These are phyloP conservation scores for Pseudozyma pruni DNA, from an alignment of 1,284 basidiomycete species.

Conservation along the genomic window DNA sequence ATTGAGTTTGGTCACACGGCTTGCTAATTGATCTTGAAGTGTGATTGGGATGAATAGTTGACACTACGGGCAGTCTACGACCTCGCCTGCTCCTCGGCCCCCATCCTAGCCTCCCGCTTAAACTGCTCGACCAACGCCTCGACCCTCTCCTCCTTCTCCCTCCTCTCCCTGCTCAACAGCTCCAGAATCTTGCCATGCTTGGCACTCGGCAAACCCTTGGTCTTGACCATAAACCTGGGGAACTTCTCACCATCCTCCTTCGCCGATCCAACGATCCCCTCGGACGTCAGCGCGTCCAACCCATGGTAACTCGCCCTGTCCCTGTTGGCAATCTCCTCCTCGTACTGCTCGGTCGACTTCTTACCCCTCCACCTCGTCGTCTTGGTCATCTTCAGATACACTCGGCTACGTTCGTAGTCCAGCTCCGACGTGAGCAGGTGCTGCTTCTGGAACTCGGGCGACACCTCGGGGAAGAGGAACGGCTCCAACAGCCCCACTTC, in stretches of 20 bases:
- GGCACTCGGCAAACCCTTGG: slow-evolving; percentile 49
- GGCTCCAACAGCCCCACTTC: slow-evolving; percentile 66
- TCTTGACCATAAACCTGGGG: slow-evolving; percentile 39
- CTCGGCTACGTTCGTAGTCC: slow-evolving; percentile 47
- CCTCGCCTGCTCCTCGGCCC: background rate
- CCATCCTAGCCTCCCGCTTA: slow-evolving; percentile 16
- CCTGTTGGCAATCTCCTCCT: slow-evolving; percentile 31
- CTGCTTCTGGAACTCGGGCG: slow-evolving; percentile 49
- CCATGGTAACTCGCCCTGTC: slow-evolving; percentile 16
- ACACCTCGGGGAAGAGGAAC: slow-evolving; percentile 64
- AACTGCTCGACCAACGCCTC: slow-evolving; percentile 40
- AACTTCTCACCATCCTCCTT: slow-evolving; percentile 17
- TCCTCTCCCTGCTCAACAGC: slow-evolving; percentile 43
- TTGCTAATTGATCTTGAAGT: too few species aligned
- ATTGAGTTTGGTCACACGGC: background rate
- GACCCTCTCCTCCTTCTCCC: slow-evolving; percentile 49
- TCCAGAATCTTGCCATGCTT: slow-evolving; percentile 59
- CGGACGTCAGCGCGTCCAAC: slow-evolving; percentile 13
- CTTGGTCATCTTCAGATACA: slow-evolving; percentile 61
- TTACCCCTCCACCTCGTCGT: slow-evolving; percentile 54
- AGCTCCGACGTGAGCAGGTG: slow-evolving; percentile 53
- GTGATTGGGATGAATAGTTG: too few species aligned
- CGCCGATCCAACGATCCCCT: slow-evolving; percentile 11
- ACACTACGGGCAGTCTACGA: background rate
- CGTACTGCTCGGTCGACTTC: slow-evolving; percentile 40